Base-by-base conservation (phyloP, 2,329 filamentous ascomycete genomes). In the Aspergillus sp. region DNA sequence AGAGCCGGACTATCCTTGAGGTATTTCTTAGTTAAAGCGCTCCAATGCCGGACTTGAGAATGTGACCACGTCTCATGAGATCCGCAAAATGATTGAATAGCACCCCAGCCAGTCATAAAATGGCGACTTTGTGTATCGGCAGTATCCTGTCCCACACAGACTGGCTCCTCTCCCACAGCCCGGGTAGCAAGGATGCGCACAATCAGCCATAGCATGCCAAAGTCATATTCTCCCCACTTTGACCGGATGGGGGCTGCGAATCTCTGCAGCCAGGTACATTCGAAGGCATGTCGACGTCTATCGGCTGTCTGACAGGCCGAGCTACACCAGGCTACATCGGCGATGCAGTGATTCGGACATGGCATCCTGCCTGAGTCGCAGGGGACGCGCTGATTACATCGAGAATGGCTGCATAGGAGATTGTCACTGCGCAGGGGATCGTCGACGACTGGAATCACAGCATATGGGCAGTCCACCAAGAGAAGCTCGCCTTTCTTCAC, bases 121-220 rank as follows among this genome's bases (percentile, higher is more conserved):
- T 22, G 14, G 3, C 1, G 16, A 38, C 11, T 40, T 9, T 20
- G 6, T 11, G 16, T 14, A 4, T 10, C 8, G 17, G 9, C 10
- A 6, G 10, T 24, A 8, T 26, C 14, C 13, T n/a, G n/a, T 13
- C 22, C 17, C n/a, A 4, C 32, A 11, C 46, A 24, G 14, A 11
- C 11, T 20, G 40, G 3, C 17, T 41, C 19, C 16, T 5, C 4
- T 1, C 36, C 64, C 9, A 50, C 11, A 26, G 63, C 52, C 26
- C 64, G 56, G 13, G 56, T 60, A 7, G 66, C 64, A 13, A 69
- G 57, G 6, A 67, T 44, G 4, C 67, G 65, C 7, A 69, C 60
- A 54, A 69, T 67, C 50, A 69, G 26, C 67, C 67, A 69, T 40
- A 69, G 33, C 67, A 69, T 68, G 14, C 67, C 66, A 30, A 67